phyloP scores from a whole-genome alignment of 441 rosid genomes.

The Gossypium davidsonii region DNA sequence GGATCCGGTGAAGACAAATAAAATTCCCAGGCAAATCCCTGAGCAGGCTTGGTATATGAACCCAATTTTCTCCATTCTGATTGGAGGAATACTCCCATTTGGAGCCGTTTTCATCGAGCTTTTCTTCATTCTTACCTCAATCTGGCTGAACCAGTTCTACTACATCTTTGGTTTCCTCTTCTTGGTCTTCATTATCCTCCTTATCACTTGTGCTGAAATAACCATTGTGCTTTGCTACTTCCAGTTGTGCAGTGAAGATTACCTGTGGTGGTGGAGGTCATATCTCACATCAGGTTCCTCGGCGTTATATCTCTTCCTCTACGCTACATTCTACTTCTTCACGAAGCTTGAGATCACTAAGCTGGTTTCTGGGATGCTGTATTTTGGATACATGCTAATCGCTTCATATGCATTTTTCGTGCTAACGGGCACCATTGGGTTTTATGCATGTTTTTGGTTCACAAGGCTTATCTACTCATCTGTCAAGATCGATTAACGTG shows the following conservation, averaged over 20 bases:
- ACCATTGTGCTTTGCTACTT: slow-evolving; percentile 62
- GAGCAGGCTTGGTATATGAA: slow-evolving; percentile 74
- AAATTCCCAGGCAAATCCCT: slow-evolving; percentile 65
- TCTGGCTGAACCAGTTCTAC: slow-evolving; percentile 66
- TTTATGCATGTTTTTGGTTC: slow-evolving; percentile 61
- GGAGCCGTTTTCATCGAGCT: slow-evolving; percentile 20
- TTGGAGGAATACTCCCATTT: slow-evolving; percentile 58
- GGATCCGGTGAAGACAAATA: slow-evolving; percentile 58
- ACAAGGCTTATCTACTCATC: slow-evolving; percentile 64
- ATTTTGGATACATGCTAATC: slow-evolving; percentile 60
- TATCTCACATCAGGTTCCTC: slow-evolving; percentile 64
- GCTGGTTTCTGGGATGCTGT: slow-evolving; percentile 45
- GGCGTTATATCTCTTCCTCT: slow-evolving; percentile 50
- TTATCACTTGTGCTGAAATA: slow-evolving; percentile 47
- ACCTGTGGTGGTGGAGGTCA: slow-evolving; percentile 74
- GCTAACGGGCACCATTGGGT: slow-evolving; percentile 53
- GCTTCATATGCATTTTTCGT: slow-evolving; percentile 60
- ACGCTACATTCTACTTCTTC: slow-evolving; percentile 59
- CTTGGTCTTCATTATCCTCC: slow-evolving; percentile 7
- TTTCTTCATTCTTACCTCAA: slow-evolving; percentile 62
- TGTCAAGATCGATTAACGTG: slow-evolving; percentile 50
- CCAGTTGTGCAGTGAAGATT: slow-evolving; percentile 66
- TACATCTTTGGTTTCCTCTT: slow-evolving; percentile 67
- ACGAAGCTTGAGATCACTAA: slow-evolving; percentile 65
- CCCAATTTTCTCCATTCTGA: slow-evolving; percentile 50